These are phyloP conservation scores for Coffea eugenioides DNA, from an alignment of 257 asterid genomes.

Conservation along the genomic window DNA sequence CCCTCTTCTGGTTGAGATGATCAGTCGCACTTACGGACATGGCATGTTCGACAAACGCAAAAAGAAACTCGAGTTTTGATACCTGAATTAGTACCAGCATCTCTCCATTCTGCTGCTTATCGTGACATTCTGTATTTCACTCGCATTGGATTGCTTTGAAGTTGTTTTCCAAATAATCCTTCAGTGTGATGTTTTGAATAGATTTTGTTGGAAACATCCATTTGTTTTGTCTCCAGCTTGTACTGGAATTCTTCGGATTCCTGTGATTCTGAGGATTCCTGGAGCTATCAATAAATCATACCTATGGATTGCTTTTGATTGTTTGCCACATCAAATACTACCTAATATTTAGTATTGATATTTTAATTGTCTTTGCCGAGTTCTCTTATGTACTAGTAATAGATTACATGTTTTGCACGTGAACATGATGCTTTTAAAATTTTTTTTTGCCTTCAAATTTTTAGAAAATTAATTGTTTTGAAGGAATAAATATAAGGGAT, in stretches of 20 bases:
- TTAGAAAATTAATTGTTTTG: too few relatives aligned
- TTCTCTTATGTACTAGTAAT: too few relatives aligned
- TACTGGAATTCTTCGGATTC: background rate
- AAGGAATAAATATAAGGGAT: too few relatives aligned
- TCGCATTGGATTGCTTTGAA: background rate
- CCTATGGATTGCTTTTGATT: too few relatives aligned
- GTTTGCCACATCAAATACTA: too few relatives aligned
- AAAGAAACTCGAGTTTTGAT: background rate
- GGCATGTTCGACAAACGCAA: conserved; percentile 21
- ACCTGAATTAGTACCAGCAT: background rate
- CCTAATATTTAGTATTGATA: too few relatives aligned
- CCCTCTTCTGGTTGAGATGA: conserved; percentile 25
- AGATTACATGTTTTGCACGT: too few relatives aligned
- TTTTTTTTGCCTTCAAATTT: too few relatives aligned
- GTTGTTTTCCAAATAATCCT: background rate
- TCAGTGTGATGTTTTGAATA: background rate
- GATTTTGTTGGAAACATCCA: background rate
- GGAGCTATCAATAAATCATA: too few relatives aligned
- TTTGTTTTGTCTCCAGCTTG: background rate
- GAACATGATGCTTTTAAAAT: too few relatives aligned
- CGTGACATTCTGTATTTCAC: background rate
- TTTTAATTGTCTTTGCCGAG: too few relatives aligned
- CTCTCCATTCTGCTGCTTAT: background rate
- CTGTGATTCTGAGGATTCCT: background rate
- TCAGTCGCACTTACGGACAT: conserved; percentile 20